Base-by-base conservation (phyloP, 164 flowering plant species). In the Hamamelis virginiana region DNA sequence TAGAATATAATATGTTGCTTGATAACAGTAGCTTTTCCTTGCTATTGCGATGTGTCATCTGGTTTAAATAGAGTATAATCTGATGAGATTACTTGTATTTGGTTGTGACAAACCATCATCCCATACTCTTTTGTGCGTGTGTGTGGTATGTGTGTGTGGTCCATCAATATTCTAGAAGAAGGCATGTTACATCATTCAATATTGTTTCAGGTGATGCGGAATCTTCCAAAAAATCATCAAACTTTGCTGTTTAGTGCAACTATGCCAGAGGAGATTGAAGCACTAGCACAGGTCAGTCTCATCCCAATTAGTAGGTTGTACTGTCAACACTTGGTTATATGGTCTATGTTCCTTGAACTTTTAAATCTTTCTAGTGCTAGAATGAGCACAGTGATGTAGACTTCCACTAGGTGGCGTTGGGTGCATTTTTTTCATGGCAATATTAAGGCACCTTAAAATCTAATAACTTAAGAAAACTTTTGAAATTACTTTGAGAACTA, bases 211-310 rank as follows among this genome's bases (percentile, higher is more conserved):
- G 85, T 86, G 56, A 84, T 86, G 91, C 75, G 72, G 9, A 85
- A 75, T 69, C 89, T 87, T 75, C 89, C 91, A 1, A 62, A 70
- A 70, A 82, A 78, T 62, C 91, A 85, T 76, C 91, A 85, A 70
- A 87, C 91, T 38, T 74, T 87, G 82, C 70, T 87, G 76, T 87
- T 87, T 74, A 85, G 91, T 78, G 91, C 91, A 67, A 87, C 91
- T 45, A 87, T 87, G 91, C 91, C 91, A 13, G 74, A 76, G 68
- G 91, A 87, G 79, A 83, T 87, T 78, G 91, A 87, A 83, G 74
- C 77, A 43, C 82, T 87, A 45, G 87, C 91, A 64, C 87, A 83
- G 87, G 91, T 86, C 62, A 53, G 66, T 41, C 11, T 55, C 23
- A 55, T 19, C 23, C 11, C 15, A 25, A 55, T 22, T 11, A 9